Base-by-base conservation (phyloP, 371 early-diverging fungal genomes). In the Apophysomyces trapeziformis region DNA sequence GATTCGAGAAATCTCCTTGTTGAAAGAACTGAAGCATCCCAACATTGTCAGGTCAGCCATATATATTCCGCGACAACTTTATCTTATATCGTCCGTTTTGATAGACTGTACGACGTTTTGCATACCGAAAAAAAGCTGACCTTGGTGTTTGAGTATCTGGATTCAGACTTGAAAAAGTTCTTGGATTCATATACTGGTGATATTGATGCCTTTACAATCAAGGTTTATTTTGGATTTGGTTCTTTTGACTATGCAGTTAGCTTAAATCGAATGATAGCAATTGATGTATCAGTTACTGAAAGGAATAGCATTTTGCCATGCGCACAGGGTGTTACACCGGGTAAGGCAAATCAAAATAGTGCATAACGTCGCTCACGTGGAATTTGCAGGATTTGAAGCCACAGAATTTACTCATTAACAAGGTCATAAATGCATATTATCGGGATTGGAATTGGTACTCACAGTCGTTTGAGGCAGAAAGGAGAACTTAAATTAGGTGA, bases 1-100 rank as follows among this genome's bases (percentile, higher is more conserved):
- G 7, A 92, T 99, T 69, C 87, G 99, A 66, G 99, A 99, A 80
- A 99, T 99, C 69, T 93, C 98, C 41, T 84, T 99, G 35, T 82
- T 99, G 61, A 97, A 96, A 76, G 93, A 92, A 67, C 82, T 99
- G 16, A 89, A 92, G 60, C 99, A 99, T 79, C 88, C 88, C 57
- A 99, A 99, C 78, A 95, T 99, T 71, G 92, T 99, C 43, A 83
- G 86, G 90, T 89, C 76, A 63, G 39, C 8, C 11, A 47, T 4
- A 21, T 21, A 7, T 50, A 21, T 18, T 50, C 54, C 26, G 26
- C 32, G 47, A 38, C 18, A 66, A 21, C 16, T 21, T 38, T 38
- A 26, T 57, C n/a, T 18, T 60, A 13, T 47, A 16, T 26, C 38
- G 18, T 47, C 38, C 44, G 38, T 60, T 41, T 38, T 38, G 35